Evolutionary conservation across 345 rosid genomes (phyloP), one percentile per base, ranked within the genome.

Genomic region (Raphanus raphanistrum): DNA sequence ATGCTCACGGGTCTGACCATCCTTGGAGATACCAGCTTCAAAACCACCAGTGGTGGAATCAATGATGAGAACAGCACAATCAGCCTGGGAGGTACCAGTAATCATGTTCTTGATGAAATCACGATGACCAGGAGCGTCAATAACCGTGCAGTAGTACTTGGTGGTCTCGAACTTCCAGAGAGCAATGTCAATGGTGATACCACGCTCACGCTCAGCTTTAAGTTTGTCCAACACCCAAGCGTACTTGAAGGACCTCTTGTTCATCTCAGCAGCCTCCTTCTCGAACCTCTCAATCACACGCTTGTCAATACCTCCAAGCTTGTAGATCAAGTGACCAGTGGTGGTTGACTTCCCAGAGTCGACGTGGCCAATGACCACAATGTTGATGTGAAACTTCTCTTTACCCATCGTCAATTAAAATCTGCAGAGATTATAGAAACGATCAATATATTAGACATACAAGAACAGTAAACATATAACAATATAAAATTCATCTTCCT

Each of bases 231-330:
- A 80, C 4, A 90, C 96, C 96, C 93, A 90, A 0, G 96, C 96
- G 28, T 90, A 90, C 86, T 90, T 90, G 88, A 90, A 90, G 0
- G 96, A 90, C 80, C 96, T 84, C 80, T 90, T 90, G 88, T 90
- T 90, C 96, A 90, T 90, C 88, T 90, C 96, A 70, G 96, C 93
- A 75, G 96, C 96, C 66, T 90, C 96, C 86, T 90, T 90, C 90
- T 90, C 94, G 5, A 90, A 90, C 81, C 92, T 88, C 82, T 90
- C 94, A 3, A 90, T 90, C 5, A 90, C 94, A 87, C 94, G 94
- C 88, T 90, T 88, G 92, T 90, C 95, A 73, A 90, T 88, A 38
- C 98, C 98, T 7, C 98, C 98, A 21, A 92, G 89, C 94, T 92
- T 90, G 84, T 92, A 90, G 70, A 90, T 92, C 88, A 92, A 85